Base-by-base conservation (phyloP, 2,329 filamentous ascomycete species). In the Claviceps maximensis region DNA sequence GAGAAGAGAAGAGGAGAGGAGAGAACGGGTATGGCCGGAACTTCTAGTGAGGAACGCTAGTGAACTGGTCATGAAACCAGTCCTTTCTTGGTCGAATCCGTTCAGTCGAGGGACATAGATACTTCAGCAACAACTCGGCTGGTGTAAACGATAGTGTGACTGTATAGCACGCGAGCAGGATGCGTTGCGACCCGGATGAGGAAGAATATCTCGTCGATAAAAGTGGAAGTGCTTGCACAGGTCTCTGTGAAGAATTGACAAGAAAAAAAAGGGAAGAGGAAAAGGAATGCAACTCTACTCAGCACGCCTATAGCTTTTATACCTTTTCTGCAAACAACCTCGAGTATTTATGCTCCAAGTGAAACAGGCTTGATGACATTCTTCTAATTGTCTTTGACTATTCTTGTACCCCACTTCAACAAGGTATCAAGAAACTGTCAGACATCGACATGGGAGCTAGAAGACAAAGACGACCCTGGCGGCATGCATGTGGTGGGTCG, bases 261-360 rank as follows among this genome's bases (percentile, higher is more conserved):
- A 38, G 12, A n/a, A 48, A 55, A 75, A 74, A 71, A 70, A 78
- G 74, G 72, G 77, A 75, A 69, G 71, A 78, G 71, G 65, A 57
- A 57, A 60, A 61, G 62, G 62, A 68, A 65, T 25, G 27, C 13
- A 12, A 31, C 13, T n/a, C n/a, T 31, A 4, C 67, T 60, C 72
- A 74, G 69, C 69, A 76, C 69, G 67, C 69, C 64, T 62, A 63
- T 65, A 68, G 77, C 71, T 81, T 83, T 84, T 84, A 84, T 84
- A 83, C 71, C 21, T 33, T 74, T 78, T 60, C 64, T 63, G 64
- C 60, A 17, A 38, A 3, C 15, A 38, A 38, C 36, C 36, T 38
- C 10, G 56, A 61, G 65, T 60, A 67, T 62, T 62, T 60, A 61
- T 65, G 58, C 61, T 63, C 58, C 61, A 65, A 62, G 58, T 60